Evolutionary conservation across 2,329 filamentous ascomycete genomes (phyloP), one percentile per base, ranked within the genome.

Genomic region (Stenocarpella maydis): DNA sequence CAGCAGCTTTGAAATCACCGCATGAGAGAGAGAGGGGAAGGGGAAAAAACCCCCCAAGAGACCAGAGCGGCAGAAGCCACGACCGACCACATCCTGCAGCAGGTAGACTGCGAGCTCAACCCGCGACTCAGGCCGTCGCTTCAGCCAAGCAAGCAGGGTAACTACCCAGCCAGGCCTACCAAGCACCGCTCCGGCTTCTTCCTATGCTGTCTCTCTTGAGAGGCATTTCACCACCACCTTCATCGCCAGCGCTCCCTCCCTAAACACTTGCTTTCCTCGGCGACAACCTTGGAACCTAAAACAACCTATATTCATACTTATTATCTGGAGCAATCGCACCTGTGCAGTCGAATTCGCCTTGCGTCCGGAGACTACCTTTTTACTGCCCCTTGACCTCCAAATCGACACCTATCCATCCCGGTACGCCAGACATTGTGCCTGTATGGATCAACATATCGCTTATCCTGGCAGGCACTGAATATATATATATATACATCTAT

Each of bases 61-160:
- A 63, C 43, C n/a, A 37, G 12, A 63, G 43, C 41, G 37, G n/a
- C 58, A 10, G 28, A 63, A 37, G n/a, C 58, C 14, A 37, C 41
- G 58, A 47, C 28, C 58, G 26, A 21, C 26, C 28, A 49, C 41
- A n/a, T 63, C 28, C 28, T 1, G 43, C 43, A 31, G 26, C 39
- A 61, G 19, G 41, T 2, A 61, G 58, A 12, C 34, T 37, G 12
- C 34, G 28, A 37, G 58, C 26, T 47, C 28, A 37, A 37, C 7
- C 58, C 58, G 58, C 58, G 58, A 63, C 43, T 63, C 58, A 63
- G 58, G 58, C 58, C 24, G 15, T 17, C 41, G 15, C 28, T 34
- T 21, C 41, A 47, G 58, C 28, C 58, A 41, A n/a, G n/a, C n/a
- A n/a, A n/a, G n/a, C n/a, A n/a, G n/a, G 58, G 58, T 12, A 14